Base-by-base conservation (phyloP, 768 basidiomycete genomes). In the Pleurotus platypus region DNA sequence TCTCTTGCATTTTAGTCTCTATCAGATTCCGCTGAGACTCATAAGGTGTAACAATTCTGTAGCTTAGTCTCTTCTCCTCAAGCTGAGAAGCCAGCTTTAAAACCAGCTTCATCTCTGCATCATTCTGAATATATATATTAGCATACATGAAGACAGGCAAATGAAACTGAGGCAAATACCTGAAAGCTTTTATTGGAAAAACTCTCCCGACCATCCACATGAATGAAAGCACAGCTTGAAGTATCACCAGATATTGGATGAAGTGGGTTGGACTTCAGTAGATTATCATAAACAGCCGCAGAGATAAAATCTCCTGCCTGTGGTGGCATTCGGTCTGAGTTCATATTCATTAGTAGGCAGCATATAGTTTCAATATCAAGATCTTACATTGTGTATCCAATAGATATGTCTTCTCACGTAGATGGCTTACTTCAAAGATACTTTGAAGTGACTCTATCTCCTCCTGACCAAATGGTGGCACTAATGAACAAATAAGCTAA, bases 381-480 rank as follows among this genome's bases (percentile, higher is more conserved):
- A 62, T 45, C 82, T 63, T 67, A 90, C 92, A 93, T 70, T 92
- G 91, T 1, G 78, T 90, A 60, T 90, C 74, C 39, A 93, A 73
- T 59, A 92, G 84, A 3, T 81, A 58, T 2, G 77, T 73, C 60
- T 71, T 59, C 22, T 72, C 62, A 8, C 71, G 66, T 2, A 94
- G 74, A 64, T 92, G 87, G 0, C 70, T 48, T n/a, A 89, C 65
- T 59, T 92, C 90, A 80, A 93, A 92, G 8, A 93, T 81, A 63
- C 89, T 91, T 59, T 87, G 77, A 11, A 92, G 74, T 1, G 78
- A 79, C 57, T 77, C 67, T 40, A 87, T 72, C 43, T 87, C 79
- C 61, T 90, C 89, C 61, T 89, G 81, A 7, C 89, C 90, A 84
- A 77, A 81, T 1, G 92, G 91, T 61, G 92, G 89, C 62, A 93